These are phyloP conservation scores for Vitis rupestris DNA, from an alignment of 164 flowering plant species.

Conservation along the genomic window DNA sequence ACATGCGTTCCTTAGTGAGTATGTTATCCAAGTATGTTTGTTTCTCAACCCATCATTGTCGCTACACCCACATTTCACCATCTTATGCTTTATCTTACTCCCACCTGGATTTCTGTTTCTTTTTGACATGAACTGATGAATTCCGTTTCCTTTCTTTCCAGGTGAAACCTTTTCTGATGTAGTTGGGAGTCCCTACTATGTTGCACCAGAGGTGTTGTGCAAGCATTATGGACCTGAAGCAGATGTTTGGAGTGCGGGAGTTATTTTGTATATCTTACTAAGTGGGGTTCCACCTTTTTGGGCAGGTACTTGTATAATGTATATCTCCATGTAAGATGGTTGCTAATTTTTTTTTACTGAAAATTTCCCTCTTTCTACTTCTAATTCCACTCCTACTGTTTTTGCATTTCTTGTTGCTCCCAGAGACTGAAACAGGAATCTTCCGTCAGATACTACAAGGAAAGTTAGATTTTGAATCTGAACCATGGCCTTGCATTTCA, in stretches of 20 bases:
- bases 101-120: not conserved
- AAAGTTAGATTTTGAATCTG: conserved; percentile 27
- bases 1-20: too few relatives aligned
- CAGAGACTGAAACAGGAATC: conserved; percentile 33
- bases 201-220: conserved; percentile 34
- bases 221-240: conserved; percentile 32
- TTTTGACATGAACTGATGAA: not conserved
- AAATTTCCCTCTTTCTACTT: too few relatives aligned
- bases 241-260: conserved; percentile 39
- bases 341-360: too few relatives aligned
- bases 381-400: not conserved
- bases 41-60: too few relatives aligned
- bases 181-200: conserved; percentile 38
- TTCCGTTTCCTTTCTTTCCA: not conserved
- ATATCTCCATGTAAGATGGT: not conserved
- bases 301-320: conserved; percentile 20
- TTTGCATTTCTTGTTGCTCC: not conserved
- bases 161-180: conserved; percentile 29
- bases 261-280: conserved; percentile 26
- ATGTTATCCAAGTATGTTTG: too few relatives aligned
- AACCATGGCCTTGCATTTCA: conserved; percentile 38
- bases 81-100: too few relatives aligned
- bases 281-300: conserved; percentile 31
- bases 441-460: conserved; percentile 28
- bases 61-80: too few relatives aligned